phyloP scores from a whole-genome alignment of 192 early-diverging fungal species.

The Dissophora ornata region DNA sequence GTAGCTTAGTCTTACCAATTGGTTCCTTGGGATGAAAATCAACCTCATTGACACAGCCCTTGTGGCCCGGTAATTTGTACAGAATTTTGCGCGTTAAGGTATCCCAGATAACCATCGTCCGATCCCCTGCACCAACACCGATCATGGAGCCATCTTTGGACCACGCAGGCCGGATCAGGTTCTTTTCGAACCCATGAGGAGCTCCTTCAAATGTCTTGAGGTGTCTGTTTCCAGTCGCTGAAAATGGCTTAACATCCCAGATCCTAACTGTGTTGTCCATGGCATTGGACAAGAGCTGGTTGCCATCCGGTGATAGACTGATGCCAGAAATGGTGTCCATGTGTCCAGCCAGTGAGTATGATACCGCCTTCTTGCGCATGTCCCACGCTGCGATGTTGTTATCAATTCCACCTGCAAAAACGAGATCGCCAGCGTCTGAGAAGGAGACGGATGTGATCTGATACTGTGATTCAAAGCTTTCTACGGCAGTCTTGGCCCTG shows the following conservation, averaged over 20 bases:
- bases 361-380: constrained; percentile 75
- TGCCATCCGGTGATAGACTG: constrained; percentile 85
- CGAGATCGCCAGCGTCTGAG: constrained; percentile 76
- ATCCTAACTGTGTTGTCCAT: constrained; percentile 96
- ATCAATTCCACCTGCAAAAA: constrained; percentile 92
- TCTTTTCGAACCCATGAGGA: constrained; percentile 96
- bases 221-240: constrained; percentile 74
- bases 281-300: constrained; percentile 82
- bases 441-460: constrained; percentile 86
- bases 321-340: constrained; percentile 91
- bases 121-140: constrained; percentile 87
- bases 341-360: constrained; percentile 83
- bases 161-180: constrained; percentile 91
- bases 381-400: constrained; percentile 94
- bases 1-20: constrained; percentile 68
- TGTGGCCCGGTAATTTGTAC: constrained; percentile 96
- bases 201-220: constrained; percentile 87
- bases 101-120: constrained; percentile 93
- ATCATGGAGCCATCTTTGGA: constrained; percentile 86
- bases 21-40: constrained; percentile 93
- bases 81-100: constrained; percentile 78
- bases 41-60: constrained; percentile 92
- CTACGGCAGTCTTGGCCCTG: constrained; percentile 70
- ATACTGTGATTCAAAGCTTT: constrained; percentile 66
- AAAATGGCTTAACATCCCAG: constrained; percentile 96